phyloP scores from a whole-genome alignment of 2,329 filamentous ascomycete genomes.

The Chrysoporthe cubensis region DNA sequence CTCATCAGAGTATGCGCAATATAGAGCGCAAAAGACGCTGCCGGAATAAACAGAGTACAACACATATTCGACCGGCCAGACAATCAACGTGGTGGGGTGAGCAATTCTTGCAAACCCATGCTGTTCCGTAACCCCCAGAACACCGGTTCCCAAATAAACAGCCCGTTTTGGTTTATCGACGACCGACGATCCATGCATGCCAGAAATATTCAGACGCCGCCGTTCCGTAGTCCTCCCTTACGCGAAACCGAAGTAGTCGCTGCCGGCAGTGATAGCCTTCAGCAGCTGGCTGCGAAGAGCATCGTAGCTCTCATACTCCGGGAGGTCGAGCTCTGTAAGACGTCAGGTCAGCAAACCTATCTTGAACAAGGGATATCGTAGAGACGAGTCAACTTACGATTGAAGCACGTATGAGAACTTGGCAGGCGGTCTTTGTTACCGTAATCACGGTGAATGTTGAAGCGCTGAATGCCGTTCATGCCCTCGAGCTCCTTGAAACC shows the following conservation, averaged over 20 bases:
- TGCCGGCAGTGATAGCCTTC: conserved; percentile 96
- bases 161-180: conserved; percentile 11
- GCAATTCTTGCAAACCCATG: conserved; percentile 24
- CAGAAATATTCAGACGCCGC: conserved; percentile 9
- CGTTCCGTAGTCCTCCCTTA: conserved; percentile 49
- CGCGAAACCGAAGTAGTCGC: conserved; percentile 97
- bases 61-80: neutral
- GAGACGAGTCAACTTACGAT: conserved; percentile 70
- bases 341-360: conserved; percentile 15
- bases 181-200: conserved; percentile 11
- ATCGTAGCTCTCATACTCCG: conserved; percentile 97
- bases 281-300: conserved; percentile 82
- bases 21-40: neutral
- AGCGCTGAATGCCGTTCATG: conserved; percentile 97
- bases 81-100: conserved; percentile 23
- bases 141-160: conserved; percentile 25
- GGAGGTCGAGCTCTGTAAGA: conserved; percentile 85
- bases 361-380: neutral
- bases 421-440: conserved; percentile 94
- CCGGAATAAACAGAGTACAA: neutral
- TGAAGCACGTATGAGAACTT: conserved; percentile 98
- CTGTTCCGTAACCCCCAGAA: conserved; percentile 23
- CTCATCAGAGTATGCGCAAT: neutral
- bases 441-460: conserved; percentile 99
- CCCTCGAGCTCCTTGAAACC: conserved; percentile 99